phyloP scores from a whole-genome alignment of 805 yeast genomes.

The Starmerella ratchasimensis region DNA sequence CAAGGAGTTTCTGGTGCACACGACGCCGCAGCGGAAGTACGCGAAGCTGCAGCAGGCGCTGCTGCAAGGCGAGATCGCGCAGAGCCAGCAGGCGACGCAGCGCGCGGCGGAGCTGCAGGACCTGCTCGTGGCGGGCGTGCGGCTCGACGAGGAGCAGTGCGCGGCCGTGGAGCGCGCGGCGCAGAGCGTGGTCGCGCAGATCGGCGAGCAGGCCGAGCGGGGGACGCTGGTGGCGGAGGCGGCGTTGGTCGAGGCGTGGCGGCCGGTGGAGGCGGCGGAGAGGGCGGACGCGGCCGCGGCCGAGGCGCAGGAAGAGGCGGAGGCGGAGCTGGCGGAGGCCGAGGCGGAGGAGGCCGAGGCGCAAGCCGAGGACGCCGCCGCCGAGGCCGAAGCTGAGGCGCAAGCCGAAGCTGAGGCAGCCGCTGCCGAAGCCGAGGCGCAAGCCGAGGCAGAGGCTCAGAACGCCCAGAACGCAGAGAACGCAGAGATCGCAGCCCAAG shows the following conservation, averaged over 20 bases:
- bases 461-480: no score
- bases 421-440: no score
- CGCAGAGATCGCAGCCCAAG: no score
- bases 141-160: slow-evolving; percentile 22
- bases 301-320: not conserved
- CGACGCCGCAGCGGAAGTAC: slow-evolving; percentile 60
- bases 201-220: not conserved
- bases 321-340: not conserved
- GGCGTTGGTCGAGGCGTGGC: not conserved
- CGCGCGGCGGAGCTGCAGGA: not conserved
- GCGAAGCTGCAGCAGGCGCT: slow-evolving; percentile 51
- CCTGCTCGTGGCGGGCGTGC: not conserved
- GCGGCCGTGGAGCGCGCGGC: not conserved
- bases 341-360: no score
- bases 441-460: no score
- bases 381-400: no score
- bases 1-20: slow-evolving; percentile 67
- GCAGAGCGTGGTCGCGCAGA: not conserved
- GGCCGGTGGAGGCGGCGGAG: not conserved
- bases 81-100: slow-evolving; percentile 27
- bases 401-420: no score
- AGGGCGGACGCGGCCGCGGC: not conserved
- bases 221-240: not conserved
- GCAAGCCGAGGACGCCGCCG: no score
- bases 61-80: slow-evolving; percentile 26